Percentiles rank a stretch among this genome's conserved stretches.
These are phyloP conservation scores for Chaetomium sp. DNA, from an alignment of 2,329 filamentous ascomycete species.

Conservation along the genomic window DNA sequence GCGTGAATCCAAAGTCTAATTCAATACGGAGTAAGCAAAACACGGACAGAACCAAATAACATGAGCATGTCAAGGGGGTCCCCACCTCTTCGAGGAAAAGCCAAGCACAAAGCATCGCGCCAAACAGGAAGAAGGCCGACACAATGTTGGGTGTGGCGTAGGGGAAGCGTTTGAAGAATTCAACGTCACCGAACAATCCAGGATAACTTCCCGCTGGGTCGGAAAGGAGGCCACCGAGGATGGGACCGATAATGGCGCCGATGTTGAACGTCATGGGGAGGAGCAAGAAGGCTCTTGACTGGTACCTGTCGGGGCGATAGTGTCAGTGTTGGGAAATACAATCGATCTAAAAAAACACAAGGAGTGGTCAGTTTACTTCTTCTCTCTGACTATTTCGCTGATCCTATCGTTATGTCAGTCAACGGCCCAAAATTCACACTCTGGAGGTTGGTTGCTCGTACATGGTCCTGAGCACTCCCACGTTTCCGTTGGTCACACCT, in stretches of 20 bases:
- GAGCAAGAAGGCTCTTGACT: slow-evolving; percentile 38
- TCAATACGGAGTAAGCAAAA: no score
- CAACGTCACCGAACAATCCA: slow-evolving; percentile 38
- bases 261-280: slow-evolving; percentile 66
- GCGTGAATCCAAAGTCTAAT: slow-evolving; percentile 42
- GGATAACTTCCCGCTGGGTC: slow-evolving; percentile 40
- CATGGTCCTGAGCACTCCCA: slow-evolving; percentile 70
- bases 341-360: neutral
- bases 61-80: neutral
- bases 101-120: slow-evolving; percentile 40
- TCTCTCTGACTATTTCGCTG: slow-evolving; percentile 38
- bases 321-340: neutral
- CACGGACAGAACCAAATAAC: no score
- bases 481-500: slow-evolving; percentile 65
- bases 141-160: slow-evolving; percentile 51
- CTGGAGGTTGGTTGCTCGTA: slow-evolving; percentile 19
- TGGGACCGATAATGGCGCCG: slow-evolving; percentile 52
- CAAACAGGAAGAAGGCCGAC: slow-evolving; percentile 42
- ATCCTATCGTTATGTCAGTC: slow-evolving; percentile 29
- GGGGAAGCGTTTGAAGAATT: slow-evolving; percentile 43
- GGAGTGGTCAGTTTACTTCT: slow-evolving; percentile 29
- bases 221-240: slow-evolving; percentile 42
- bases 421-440: neutral
- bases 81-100: slow-evolving; percentile 45
- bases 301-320: slow-evolving; percentile 28